These are phyloP conservation scores for Corymbia citriodora DNA, from an alignment of 441 rosid genomes.

Conservation along the genomic window DNA sequence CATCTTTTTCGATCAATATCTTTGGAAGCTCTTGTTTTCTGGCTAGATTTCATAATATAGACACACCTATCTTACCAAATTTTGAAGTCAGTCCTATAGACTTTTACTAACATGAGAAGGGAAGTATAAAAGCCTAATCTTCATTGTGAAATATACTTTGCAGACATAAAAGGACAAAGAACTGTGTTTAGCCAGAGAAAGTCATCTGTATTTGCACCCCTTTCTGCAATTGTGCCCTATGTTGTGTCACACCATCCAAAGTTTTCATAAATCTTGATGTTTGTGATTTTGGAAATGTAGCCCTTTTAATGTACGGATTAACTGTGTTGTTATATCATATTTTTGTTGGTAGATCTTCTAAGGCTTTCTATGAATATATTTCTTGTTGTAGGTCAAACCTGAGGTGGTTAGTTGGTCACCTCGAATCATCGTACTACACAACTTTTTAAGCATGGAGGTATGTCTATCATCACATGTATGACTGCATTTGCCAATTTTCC, in stretches of 20 bases:
- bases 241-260: not conserved
- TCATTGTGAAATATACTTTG: not conserved
- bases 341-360: not conserved
- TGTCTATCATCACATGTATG: not conserved
- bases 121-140: not conserved
- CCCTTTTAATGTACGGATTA: not conserved
- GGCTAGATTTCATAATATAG: not conserved
- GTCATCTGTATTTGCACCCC: not conserved
- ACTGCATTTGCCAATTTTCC: not conserved
- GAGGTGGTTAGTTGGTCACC: conserved; percentile 94
- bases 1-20: not conserved
- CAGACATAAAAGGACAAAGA: not conserved
- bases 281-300: not conserved
- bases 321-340: not conserved
- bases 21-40: not conserved
- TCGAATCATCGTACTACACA: conserved; percentile 77
- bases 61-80: not conserved
- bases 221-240: not conserved
- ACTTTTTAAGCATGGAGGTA: conserved; percentile 89
- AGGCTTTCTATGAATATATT: not conserved
- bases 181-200: not conserved
- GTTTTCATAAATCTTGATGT: not conserved
- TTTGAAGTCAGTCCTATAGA: not conserved
- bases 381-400: conserved; percentile 77
- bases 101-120: not conserved